Conservation (phyloP, 108 stramenopile species). For the Cylindrotheca closterium region DNA sequence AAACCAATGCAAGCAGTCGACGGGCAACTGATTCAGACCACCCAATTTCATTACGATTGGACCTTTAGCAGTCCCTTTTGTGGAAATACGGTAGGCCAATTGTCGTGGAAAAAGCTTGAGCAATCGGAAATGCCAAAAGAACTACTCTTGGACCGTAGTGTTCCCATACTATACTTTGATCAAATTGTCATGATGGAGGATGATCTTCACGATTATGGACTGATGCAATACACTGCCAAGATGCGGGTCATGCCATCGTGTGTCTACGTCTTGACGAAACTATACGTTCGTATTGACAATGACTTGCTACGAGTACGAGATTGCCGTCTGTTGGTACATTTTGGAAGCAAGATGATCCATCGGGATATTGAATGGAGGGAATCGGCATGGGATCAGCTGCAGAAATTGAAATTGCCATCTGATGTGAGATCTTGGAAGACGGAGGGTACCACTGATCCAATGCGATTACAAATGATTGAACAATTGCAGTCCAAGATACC, state of each 20-base stretch:
- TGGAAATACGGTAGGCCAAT: slow-evolving; percentile 14
- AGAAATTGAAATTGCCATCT: slow-evolving; percentile 38
- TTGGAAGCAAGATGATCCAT: slow-evolving; percentile 27
- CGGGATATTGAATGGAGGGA: slow-evolving; percentile 80
- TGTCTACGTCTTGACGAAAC: slow-evolving; percentile 51
- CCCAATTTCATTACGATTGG: slow-evolving; percentile 81
- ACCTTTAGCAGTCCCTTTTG: slow-evolving; percentile 66
- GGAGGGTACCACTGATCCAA: neutral
- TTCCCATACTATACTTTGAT: slow-evolving; percentile 76
- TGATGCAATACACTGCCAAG: slow-evolving; percentile 57
- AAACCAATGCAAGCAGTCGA: neutral
- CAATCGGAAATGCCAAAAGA: slow-evolving; percentile 52
- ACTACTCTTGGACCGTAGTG: slow-evolving; percentile 53
- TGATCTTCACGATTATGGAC: slow-evolving; percentile 83
- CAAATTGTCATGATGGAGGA: slow-evolving; percentile 69
- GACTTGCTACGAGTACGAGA: slow-evolving; percentile 66
- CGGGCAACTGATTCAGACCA: neutral
- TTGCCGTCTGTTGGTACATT: slow-evolving; percentile 48
- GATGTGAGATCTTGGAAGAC: slow-evolving; percentile 52
- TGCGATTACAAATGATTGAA: slow-evolving; percentile 8
- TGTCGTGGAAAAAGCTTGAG: slow-evolving; percentile 41
- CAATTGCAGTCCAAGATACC: slow-evolving; percentile 40
- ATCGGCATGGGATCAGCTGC: slow-evolving; percentile 60
- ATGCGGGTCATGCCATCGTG: slow-evolving; percentile 77
- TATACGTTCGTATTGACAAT: slow-evolving; percentile 67